Conservation (phyloP, 805 yeast genomes). For the Candida silvicultrix region DNA sequence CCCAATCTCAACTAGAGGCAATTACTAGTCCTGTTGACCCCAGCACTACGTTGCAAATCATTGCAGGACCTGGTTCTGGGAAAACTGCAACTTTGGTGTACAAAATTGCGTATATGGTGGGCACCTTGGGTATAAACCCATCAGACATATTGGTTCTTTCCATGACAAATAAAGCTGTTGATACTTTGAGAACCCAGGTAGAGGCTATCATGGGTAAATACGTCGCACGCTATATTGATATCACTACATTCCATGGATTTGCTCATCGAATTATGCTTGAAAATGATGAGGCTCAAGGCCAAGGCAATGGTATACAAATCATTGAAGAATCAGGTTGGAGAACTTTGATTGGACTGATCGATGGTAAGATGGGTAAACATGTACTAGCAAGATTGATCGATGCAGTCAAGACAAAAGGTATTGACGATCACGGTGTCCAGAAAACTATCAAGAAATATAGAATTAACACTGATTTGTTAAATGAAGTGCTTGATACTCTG, state of each 20-base stretch:
- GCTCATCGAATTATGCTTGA: conserved; percentile 44
- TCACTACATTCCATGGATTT: conserved; percentile 60
- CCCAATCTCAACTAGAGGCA: conserved; percentile 40
- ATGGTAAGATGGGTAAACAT: conserved; percentile 7
- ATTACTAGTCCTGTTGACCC: conserved; percentile 35
- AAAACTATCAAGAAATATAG: background rate
- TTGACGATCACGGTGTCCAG: background rate
- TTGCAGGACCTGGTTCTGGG: conserved; percentile 75
- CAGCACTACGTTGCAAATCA: conserved; percentile 39
- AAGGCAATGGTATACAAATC: conserved; percentile 26
- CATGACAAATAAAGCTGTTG: conserved; percentile 65
- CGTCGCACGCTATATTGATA: conserved; percentile 26
- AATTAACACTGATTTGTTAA: conserved; percentile 1
- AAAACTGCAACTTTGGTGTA: conserved; percentile 56
- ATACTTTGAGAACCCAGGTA: conserved; percentile 32
- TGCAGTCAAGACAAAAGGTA: background rate
- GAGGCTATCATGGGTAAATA: conserved; percentile 26
- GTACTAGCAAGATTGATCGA: conserved; percentile 2
- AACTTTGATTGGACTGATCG: conserved; percentile 30
- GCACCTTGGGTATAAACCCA: conserved; percentile 33
- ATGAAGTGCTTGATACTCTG: conserved; percentile 4
- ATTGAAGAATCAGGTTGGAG: conserved; percentile 54
- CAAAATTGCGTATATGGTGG: conserved; percentile 43
- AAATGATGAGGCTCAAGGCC: conserved; percentile 13
- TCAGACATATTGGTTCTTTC: conserved; percentile 54